Evolutionary conservation across 352 stramenopile genomes (phyloP), one percentile per base, ranked within the genome.

Genomic region (Phytophthora cryptogea): DNA sequence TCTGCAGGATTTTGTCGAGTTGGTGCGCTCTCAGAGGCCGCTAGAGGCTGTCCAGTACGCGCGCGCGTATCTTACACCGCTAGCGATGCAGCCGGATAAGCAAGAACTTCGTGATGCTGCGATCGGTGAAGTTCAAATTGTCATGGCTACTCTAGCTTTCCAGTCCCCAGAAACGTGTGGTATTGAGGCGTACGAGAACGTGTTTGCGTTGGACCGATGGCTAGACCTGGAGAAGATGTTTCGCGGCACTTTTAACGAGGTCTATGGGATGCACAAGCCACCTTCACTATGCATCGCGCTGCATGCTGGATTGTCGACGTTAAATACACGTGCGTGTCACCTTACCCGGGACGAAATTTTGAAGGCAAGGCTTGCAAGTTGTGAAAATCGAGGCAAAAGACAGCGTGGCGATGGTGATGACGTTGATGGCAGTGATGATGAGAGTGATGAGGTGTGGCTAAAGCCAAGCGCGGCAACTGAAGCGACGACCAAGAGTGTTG

Each of bases 31-130:
- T 3, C 72, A 73, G 46, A 83, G 90, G 54, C 76, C 76, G 8
- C 61, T 92, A n/a, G 76, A 90, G 17, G 85, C 85, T 17, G 75
- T 94, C 11, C 58, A 89, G 31, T 90, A 92, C 28, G 85, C 85
- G 4, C 85, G 82, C 50, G 35, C 67, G 7, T 65, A 78, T 30
- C 65, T 94, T 13, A 88, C 81, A 9, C 81, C 83, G 2, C 69
- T 91, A 20, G 83, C 80, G 3, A 70, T 91, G 60, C 83, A 89
- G 48, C 65, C 79, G 1, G 85, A 94, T 39, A 72, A 89, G 32
- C 55, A 78, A 30, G 58, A 68, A 0, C 47, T 76, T 14, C 76
- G 78, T 47, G 72, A 84, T 55, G 54, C 60, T 35, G 84, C 84
- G n/a, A 80, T 90, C 27, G 68, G 73, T 32, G 73, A 81, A 41